phyloP scores from a whole-genome alignment of 208 protist genomes.

The Trypanosoma boissoni region DNA sequence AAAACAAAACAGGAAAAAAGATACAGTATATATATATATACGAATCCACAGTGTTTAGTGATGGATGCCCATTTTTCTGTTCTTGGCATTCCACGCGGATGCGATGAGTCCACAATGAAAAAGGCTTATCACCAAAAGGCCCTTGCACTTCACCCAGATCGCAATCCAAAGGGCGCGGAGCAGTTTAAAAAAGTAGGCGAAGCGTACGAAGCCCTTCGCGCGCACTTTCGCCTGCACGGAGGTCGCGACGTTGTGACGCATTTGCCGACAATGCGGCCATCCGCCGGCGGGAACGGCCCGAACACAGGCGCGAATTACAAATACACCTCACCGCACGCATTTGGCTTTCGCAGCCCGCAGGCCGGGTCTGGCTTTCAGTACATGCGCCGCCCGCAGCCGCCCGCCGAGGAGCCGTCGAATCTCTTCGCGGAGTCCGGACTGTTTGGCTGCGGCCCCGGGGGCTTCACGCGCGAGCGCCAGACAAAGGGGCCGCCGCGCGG shows the following conservation, averaged over 20 bases:
- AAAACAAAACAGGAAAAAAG: neutral
- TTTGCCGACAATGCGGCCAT: neutral
- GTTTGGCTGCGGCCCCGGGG: conserved; percentile 44
- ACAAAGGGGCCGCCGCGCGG: neutral
- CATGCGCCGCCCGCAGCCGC: neutral
- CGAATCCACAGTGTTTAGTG: neutral
- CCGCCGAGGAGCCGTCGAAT: conserved; percentile 12
- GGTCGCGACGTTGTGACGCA: conserved; percentile 7
- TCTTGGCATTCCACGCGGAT: conserved; percentile 73
- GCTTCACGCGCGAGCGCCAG: conserved; percentile 27
- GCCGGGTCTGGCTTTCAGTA: conserved; percentile 16
- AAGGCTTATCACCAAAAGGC: conserved; percentile 92
- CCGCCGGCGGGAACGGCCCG: too few relatives aligned
- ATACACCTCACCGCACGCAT: too few relatives aligned
- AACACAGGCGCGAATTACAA: too few relatives aligned
- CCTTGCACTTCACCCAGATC: conserved; percentile 93
- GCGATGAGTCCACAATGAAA: conserved; percentile 78
- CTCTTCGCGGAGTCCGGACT: conserved; percentile 60
- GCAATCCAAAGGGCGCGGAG: conserved; percentile 80
- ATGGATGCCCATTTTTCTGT: conserved; percentile 48
- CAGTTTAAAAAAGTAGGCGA: conserved; percentile 84
- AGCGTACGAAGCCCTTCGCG: conserved; percentile 95
- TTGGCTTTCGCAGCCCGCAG: conserved; percentile 26
- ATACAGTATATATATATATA: too few relatives aligned
- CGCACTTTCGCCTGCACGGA: conserved; percentile 43